A percentile compares a stretch with the other conserved stretches of the same genome.
Conservation (phyloP, 2,329 filamentous ascomycete species). For the Esteya vermicola region DNA sequence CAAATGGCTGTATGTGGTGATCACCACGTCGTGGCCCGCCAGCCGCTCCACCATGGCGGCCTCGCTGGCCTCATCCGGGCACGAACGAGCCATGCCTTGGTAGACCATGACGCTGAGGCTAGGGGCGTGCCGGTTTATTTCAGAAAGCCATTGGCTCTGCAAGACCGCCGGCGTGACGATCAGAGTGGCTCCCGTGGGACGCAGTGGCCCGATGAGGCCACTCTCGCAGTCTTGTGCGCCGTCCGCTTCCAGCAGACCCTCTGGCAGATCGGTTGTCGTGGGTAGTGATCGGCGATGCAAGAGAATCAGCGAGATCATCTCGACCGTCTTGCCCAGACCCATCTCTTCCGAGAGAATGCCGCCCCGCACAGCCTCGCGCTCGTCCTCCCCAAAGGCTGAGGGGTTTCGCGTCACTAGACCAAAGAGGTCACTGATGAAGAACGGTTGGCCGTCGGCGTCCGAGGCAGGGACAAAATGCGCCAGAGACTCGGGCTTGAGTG, state of each 20-base stretch:
- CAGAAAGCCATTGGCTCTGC: slow-evolving; percentile 45
- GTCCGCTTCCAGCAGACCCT: slow-evolving; percentile 16
- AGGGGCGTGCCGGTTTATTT: slow-evolving; percentile 45
- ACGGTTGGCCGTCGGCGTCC: slow-evolving; percentile 29
- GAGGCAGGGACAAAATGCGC: slow-evolving; percentile 27
- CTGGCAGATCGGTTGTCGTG: background rate
- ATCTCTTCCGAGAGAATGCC: slow-evolving; percentile 70
- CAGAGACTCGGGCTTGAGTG: slow-evolving; percentile 14
- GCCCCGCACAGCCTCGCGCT: slow-evolving; percentile 31
- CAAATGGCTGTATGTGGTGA: slow-evolving; percentile 58
- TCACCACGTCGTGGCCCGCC: slow-evolving; percentile 39
- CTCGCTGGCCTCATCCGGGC: slow-evolving; percentile 23
- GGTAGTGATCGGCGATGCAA: slow-evolving; percentile 40
- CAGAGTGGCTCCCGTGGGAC: slow-evolving; percentile 39
- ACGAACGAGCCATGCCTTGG: slow-evolving; percentile 25
- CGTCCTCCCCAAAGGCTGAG: slow-evolving; percentile 24
- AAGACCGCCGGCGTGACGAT: slow-evolving; percentile 47
- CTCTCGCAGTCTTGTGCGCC: slow-evolving; percentile 38
- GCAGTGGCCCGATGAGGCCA: slow-evolving; percentile 41
- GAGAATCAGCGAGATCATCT: slow-evolving; percentile 56
- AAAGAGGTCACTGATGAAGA: slow-evolving; percentile 41
- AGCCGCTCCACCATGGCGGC: slow-evolving; percentile 28
- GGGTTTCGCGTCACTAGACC: slow-evolving; percentile 41
- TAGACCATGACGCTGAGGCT: slow-evolving; percentile 41
- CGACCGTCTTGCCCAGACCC: slow-evolving; percentile 70